phyloP scores from a whole-genome alignment of 345 rosid species.

The Acer negundo region DNA sequence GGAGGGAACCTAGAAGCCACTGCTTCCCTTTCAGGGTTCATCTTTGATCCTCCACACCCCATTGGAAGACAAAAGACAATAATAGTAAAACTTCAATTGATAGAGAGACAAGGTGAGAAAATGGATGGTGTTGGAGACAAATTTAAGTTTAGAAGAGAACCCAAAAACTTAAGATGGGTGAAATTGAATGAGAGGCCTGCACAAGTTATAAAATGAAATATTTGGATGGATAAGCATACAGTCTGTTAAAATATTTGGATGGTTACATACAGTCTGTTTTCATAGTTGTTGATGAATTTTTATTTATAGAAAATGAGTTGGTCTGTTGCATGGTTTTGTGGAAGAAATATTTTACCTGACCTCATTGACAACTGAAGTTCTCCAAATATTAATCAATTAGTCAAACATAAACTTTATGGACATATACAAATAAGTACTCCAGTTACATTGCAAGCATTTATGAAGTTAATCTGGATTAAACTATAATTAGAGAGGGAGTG shows the following conservation, averaged over 20 bases:
- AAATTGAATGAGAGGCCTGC: neutral
- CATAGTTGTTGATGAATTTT: neutral
- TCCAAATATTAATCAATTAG: no score
- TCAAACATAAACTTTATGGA: no score
- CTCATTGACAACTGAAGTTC: neutral
- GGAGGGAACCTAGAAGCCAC: constrained; percentile 24
- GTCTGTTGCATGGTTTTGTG: neutral
- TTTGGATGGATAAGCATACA: neutral
- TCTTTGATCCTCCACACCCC: constrained; percentile 33
- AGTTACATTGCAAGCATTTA: no score
- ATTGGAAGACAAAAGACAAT: neutral
- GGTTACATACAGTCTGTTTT: neutral
- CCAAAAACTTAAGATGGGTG: neutral
- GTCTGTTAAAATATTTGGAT: neutral
- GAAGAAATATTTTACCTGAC: neutral
- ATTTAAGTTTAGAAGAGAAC: neutral
- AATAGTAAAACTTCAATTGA: neutral
- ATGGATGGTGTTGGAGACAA: constrained; percentile 1
- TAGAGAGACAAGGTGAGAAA: neutral
- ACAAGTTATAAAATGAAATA: neutral
- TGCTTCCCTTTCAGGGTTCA: neutral
- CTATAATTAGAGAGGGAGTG: no score
- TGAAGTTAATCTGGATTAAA: no score
- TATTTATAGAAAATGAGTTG: constrained; percentile 2
- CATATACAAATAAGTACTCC: no score